Base-by-base conservation (phyloP, 495 filamentous ascomycete genomes). In the Sphaerosporella brunnea region DNA sequence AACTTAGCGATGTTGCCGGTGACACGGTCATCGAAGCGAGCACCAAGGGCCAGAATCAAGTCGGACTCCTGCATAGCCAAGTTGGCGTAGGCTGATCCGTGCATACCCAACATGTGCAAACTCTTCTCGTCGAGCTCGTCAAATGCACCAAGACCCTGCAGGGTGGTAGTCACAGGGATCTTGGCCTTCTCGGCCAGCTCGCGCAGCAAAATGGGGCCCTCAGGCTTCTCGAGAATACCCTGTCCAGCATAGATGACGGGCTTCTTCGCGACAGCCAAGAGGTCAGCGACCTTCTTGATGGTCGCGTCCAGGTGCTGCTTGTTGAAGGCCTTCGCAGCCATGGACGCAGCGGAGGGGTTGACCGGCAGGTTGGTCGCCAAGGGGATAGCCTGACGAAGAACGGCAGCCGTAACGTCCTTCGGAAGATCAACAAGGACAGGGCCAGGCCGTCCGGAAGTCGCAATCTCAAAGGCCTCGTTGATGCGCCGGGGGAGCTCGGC, bases 381-480 rank as follows among this genome's bases (percentile, higher is more conserved):
- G 2, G 80, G 80, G 49, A 85, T 83, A n/a, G 80, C 76, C 50
- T 68, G 71, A 45, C 72, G 53, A 20, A 84, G 64, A 34, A 78
- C 66, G 49, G 73, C 72, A 24, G 74, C 80, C 18, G 80, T 84
- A 50, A 85, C 77, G 62, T 85, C 80, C 60, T 84, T 84, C 44
- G 80, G 80, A 34, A 85, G 66, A 62, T 85, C 80, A 24, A 85
- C 80, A 45, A 85, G 70, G 2, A 85, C 80, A n/a, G 80, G 80
- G 26, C 80, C 80, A 5, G 80, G 80, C 23, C 80, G 67, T 24
- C 80, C 80, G 46, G 74, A 75, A 26, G 78, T 84, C 16, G 80
- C 80, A 57, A 85, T 85, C 64, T 85, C 80, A 59, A 85, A 85
- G n/a, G 80, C 80, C 62, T 85, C 80, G 56, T 84, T 84, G 55